These are phyloP conservation scores for Nicotiana benthamiana DNA, from an alignment of 257 asterid genomes.

Conservation along the genomic window DNA sequence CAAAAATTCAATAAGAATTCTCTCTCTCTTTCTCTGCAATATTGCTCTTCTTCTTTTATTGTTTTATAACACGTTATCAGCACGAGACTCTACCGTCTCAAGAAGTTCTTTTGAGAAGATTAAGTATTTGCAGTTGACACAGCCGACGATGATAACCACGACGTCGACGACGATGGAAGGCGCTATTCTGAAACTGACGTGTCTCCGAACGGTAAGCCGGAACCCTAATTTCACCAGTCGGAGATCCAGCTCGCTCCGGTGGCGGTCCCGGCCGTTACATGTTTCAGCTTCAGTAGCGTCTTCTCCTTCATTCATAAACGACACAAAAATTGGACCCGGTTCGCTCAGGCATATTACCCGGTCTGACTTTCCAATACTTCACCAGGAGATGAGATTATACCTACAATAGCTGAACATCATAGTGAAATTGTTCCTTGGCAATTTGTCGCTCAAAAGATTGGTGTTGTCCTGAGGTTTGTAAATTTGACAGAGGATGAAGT, in stretches of 20 bases:
- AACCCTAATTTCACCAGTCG: constrained; percentile 18
- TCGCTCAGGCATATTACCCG: constrained; percentile 71
- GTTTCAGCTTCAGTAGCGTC: constrained; percentile 34
- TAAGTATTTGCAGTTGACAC: background rate
- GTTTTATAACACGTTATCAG: too few species aligned
- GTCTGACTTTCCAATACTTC: constrained; percentile 85
- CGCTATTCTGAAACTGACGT: constrained; percentile 44
- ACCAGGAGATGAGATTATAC: constrained; percentile 94
- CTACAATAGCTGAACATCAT: constrained; percentile 92
- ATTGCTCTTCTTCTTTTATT: too few species aligned
- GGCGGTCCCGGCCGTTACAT: constrained; percentile 28
- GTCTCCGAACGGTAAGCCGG: constrained; percentile 34
- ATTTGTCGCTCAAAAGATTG: constrained; percentile 88
- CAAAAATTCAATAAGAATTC: too few species aligned
- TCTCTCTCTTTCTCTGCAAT: too few species aligned
- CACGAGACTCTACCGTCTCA: too few species aligned
- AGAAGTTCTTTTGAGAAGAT: too few species aligned
- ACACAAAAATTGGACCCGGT: constrained; percentile 44
- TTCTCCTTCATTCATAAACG: constrained; percentile 29
- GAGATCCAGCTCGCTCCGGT: constrained; percentile 10
- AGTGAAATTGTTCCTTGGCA: constrained; percentile 99
- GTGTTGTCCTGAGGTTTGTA: constrained; percentile 71
- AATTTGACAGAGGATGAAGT: constrained; percentile 62
- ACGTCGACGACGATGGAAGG: constrained; percentile 52
- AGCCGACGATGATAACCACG: background rate